Evolutionary conservation across 2,329 filamentous ascomycete species (phyloP).

Genomic region (Pseudocercospora eumusae): DNA sequence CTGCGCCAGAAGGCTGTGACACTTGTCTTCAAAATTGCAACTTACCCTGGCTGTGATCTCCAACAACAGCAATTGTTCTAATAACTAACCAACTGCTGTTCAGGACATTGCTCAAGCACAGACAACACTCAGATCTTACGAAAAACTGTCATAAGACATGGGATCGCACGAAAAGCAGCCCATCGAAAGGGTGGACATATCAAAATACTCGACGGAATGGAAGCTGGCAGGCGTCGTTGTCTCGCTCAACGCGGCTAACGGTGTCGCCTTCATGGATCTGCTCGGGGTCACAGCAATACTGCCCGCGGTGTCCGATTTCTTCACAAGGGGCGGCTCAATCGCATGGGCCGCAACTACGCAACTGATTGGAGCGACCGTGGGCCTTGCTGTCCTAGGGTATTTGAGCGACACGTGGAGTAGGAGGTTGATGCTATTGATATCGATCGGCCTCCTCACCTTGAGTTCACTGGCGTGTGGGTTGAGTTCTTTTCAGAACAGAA

Average conservation of each 20-base stretch:
- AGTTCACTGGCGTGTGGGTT: slow-evolving; percentile 20
- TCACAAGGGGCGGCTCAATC: slow-evolving; percentile 24
- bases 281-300: slow-evolving; percentile 23
- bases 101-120: not conserved
- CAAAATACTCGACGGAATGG: slow-evolving; percentile 20
- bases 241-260: slow-evolving; percentile 20
- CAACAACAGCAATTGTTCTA: no score
- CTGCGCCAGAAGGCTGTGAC: not conserved
- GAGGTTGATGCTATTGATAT: slow-evolving; percentile 24
- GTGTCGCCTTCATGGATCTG: slow-evolving; percentile 20
- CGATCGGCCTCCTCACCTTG: slow-evolving; percentile 14
- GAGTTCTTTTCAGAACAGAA: not conserved
- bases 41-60: no score
- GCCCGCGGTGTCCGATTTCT: slow-evolving; percentile 17
- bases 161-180: not conserved
- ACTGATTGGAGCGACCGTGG: slow-evolving; percentile 25
- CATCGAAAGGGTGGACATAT: not conserved
- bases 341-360: slow-evolving; percentile 28
- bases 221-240: slow-evolving; percentile 24
- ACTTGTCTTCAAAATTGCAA: not conserved
- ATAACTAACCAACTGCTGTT: not conserved
- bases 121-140: no score
- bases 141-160: not conserved
- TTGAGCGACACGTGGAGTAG: slow-evolving; percentile 29
- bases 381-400: slow-evolving; percentile 27